Evolutionary conservation across 257 asterid species (phyloP).

Genomic region (Leonotis leonurus): DNA sequence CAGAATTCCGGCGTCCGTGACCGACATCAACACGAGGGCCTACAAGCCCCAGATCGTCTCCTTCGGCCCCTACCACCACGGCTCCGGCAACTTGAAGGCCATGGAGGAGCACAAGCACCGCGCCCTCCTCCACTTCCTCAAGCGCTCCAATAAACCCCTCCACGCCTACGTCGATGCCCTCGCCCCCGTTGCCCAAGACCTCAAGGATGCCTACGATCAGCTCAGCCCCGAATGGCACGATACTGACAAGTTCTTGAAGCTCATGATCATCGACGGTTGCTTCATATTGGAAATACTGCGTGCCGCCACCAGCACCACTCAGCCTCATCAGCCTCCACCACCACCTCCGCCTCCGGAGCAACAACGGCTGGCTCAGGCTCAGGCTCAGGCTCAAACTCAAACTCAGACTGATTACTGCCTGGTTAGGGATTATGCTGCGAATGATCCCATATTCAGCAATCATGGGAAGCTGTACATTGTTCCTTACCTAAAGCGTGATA

Average conservation of each 20-base stretch:
- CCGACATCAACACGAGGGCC: constrained; percentile 19
- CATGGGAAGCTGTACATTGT: constrained; percentile 33
- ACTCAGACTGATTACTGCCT: background rate
- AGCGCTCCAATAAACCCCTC: constrained; percentile 21
- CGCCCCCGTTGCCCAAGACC: constrained; percentile 13
- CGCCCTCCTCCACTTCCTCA: constrained; percentile 35
- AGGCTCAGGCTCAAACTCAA: background rate
- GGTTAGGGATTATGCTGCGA: constrained; percentile 11
- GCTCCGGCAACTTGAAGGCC: background rate
- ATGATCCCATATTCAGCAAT: constrained; percentile 40
- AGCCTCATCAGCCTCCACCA: background rate
- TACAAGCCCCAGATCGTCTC: constrained; percentile 42
- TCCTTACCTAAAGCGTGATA: constrained; percentile 30
- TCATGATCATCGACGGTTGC: constrained; percentile 37
- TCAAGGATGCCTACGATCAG: constrained; percentile 36
- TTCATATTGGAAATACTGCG: constrained; percentile 32
- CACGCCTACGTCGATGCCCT: constrained; percentile 11
- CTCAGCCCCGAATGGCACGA: constrained; percentile 11
- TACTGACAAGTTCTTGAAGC: constrained; percentile 7
- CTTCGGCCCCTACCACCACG: constrained; percentile 46
- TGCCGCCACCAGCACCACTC: background rate
- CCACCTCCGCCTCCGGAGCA: background rate
- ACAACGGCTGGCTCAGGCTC: too few relatives aligned
- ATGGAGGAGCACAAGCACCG: constrained; percentile 54
- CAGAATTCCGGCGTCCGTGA: constrained; percentile 23